Conservation (phyloP, 2,329 filamentous ascomycete species). For the Calonectria honghensis region DNA sequence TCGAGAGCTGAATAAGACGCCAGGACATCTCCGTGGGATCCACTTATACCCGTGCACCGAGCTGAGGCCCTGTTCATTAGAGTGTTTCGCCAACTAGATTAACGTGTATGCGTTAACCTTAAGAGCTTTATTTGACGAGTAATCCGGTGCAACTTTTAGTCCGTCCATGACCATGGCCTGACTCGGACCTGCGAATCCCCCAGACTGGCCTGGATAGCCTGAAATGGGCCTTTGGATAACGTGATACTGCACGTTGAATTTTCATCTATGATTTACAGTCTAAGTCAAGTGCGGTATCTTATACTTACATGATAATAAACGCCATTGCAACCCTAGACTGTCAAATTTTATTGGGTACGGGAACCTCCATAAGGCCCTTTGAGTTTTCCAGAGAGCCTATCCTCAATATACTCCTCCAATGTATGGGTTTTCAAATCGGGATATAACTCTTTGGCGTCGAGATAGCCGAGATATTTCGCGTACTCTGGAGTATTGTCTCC, state of each 20-base stretch:
- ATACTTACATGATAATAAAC: too few relatives aligned
- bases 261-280: too few relatives aligned
- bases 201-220: too few relatives aligned
- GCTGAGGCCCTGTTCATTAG: slow-evolving; percentile 1
- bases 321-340: too few relatives aligned
- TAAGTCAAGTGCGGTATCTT: too few relatives aligned
- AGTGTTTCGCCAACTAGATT: slow-evolving; percentile 13
- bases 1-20: background rate
- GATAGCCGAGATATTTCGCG: slow-evolving; percentile 1
- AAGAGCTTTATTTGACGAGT: background rate
- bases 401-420: background rate
- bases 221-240: too few relatives aligned
- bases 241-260: too few relatives aligned
- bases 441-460: slow-evolving; percentile 6
- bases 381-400: background rate
- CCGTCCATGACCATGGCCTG: background rate
- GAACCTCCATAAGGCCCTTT: background rate
- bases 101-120: background rate
- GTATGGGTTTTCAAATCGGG: background rate
- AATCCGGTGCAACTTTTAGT: slow-evolving; percentile 4
- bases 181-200: background rate
- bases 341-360: background rate
- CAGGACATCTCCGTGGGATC: background rate
- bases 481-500: background rate
- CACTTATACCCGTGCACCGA: background rate